Evolutionary conservation across 2,329 filamentous ascomycete genomes (phyloP).

Genomic region (Cercospora nicotianae): DNA sequence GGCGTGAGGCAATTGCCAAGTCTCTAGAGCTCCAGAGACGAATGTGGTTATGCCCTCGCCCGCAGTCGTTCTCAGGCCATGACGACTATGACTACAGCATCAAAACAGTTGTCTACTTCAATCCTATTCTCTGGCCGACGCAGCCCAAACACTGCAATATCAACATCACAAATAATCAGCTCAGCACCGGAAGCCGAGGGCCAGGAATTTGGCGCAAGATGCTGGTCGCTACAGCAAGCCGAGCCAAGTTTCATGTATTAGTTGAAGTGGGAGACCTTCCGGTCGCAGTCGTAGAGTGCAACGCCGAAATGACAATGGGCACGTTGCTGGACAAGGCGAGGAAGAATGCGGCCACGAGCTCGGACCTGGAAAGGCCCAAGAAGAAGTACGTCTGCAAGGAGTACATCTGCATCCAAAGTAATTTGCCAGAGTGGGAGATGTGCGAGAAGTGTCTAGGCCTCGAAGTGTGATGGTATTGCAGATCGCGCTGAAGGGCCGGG

Average conservation of each 20-base stretch:
- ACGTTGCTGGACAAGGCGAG: conserved; percentile 4
- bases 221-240: neutral
- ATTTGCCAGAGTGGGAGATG: neutral
- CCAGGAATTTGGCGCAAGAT: neutral
- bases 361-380: neutral
- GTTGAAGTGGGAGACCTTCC: neutral
- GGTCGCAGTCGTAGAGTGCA: neutral
- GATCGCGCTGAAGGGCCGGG: neutral
- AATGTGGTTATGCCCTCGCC: neutral
- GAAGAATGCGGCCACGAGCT: neutral
- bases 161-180: neutral
- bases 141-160: neutral
- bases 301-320: neutral
- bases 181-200: neutral
- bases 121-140: conserved; percentile 1
- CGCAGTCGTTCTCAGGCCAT: neutral
- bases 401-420: neutral
- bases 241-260: neutral
- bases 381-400: neutral
- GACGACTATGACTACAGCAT: neutral
- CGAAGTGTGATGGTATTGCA: neutral
- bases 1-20: neutral
- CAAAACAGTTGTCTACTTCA: neutral
- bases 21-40: neutral
- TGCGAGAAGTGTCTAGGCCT: neutral